Conservation (phyloP, 352 stramenopile species). For the Globisporangium takayamanum region DNA sequence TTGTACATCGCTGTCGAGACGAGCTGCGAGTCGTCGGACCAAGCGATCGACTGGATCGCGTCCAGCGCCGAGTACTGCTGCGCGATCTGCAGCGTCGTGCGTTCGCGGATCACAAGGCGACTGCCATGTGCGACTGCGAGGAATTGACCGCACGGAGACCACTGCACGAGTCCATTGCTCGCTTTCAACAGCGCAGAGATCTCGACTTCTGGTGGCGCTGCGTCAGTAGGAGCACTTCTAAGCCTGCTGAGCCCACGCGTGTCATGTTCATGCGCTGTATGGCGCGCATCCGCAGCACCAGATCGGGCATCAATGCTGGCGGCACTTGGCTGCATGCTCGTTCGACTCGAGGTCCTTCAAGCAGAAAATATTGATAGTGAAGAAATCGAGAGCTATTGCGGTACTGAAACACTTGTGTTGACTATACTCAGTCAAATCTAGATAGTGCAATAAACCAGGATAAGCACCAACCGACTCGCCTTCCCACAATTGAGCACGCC, state of each 20-base stretch:
- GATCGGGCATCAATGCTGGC: background rate
- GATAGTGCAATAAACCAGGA: background rate
- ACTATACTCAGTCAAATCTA: background rate
- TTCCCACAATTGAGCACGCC: background rate
- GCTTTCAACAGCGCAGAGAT: constrained; percentile 50
- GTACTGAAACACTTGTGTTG: no score
- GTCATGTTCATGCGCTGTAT: no score
- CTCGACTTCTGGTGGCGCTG: constrained; percentile 18
- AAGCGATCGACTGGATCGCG: constrained; percentile 45
- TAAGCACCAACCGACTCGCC: background rate
- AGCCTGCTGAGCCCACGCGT: background rate
- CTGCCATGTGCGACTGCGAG: constrained; percentile 46
- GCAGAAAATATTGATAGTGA: no score
- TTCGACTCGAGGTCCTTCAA: no score
- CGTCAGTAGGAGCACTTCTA: background rate
- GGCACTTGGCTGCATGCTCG: no score
- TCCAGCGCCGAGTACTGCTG: constrained; percentile 58
- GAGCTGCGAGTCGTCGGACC: constrained; percentile 62
- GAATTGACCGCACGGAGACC: constrained; percentile 54
- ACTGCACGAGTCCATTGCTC: constrained; percentile 53
- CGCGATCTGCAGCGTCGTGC: constrained; percentile 42
- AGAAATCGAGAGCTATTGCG: no score
- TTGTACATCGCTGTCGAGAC: constrained; percentile 63
- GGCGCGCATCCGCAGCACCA: background rate
- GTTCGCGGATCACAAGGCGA: constrained; percentile 50